A percentile compares a stretch with the other conserved stretches of the same genome.
Evolutionary conservation across 257 asterid genomes (phyloP).

Genomic region (Gentiana dahurica): DNA sequence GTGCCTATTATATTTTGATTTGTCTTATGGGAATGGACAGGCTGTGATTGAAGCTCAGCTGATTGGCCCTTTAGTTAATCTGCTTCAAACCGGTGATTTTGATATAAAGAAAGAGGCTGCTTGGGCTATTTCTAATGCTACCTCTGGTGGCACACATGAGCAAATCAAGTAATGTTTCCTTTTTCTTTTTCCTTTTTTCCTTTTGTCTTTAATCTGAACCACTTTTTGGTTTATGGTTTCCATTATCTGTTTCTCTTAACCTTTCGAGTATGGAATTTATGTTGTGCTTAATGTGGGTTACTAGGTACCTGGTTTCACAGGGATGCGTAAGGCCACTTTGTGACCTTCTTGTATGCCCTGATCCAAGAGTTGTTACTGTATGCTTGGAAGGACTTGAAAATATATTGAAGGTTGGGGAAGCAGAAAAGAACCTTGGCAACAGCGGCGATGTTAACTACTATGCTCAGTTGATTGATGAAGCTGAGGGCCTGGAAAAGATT

Average conservation of each 20-base stretch:
- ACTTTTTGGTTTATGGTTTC: background rate
- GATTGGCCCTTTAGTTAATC: slow-evolving; percentile 41
- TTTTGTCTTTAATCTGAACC: too few species aligned
- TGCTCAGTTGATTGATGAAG: slow-evolving; percentile 68
- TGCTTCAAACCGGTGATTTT: slow-evolving; percentile 75
- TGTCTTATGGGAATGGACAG: slow-evolving; percentile 22
- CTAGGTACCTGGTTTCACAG: slow-evolving; percentile 54
- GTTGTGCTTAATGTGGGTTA: background rate
- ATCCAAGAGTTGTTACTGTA: slow-evolving; percentile 68
- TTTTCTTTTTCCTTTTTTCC: background rate
- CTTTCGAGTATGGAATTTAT: background rate
- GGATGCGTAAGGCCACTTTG: slow-evolving; percentile 61
- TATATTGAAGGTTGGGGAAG: slow-evolving; percentile 66
- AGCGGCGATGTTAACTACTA: slow-evolving; percentile 42
- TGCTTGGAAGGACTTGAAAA: slow-evolving; percentile 75
- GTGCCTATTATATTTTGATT: too few species aligned
- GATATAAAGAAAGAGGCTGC: slow-evolving; percentile 89
- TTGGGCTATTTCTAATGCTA: slow-evolving; percentile 88
- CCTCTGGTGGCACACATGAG: slow-evolving; percentile 79
- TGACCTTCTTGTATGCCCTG: slow-evolving; percentile 70
- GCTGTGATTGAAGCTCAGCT: slow-evolving; percentile 48
- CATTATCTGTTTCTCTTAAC: background rate
- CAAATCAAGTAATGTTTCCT: slow-evolving; percentile 53
- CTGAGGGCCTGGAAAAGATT: slow-evolving; percentile 69
- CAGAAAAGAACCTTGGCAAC: slow-evolving; percentile 53